Percentiles rank a stretch among this genome's conserved stretches.
phyloP scores from a whole-genome alignment of 2,329 filamentous ascomycete genomes.

The Pseudogymnoascus sp. region DNA sequence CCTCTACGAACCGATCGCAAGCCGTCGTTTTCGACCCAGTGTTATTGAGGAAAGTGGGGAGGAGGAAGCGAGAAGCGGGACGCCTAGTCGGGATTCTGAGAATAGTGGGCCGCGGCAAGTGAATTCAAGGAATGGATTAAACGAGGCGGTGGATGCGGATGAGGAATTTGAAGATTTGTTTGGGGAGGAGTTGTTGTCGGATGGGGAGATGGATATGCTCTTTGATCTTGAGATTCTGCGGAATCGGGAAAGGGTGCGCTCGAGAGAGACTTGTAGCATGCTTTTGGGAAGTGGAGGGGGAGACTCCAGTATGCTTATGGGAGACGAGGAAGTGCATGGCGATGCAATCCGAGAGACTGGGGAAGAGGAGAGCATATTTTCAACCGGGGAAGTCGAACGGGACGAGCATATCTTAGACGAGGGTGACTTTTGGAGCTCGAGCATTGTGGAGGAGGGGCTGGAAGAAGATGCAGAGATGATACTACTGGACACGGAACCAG shows the following conservation, averaged over 20 bases:
- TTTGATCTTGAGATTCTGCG: conserved; percentile 8
- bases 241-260: background rate
- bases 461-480: background rate
- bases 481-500: background rate
- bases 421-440: background rate
- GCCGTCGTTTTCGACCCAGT: conserved; percentile 11
- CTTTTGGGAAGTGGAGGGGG: background rate
- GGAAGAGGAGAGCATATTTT: background rate
- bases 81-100: background rate
- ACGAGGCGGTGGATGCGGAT: background rate
- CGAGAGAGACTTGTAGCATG: background rate
- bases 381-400: background rate
- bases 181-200: background rate
- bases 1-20: conserved; percentile 12
- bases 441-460: background rate
- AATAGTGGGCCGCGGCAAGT: background rate
- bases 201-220: conserved; percentile 8
- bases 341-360: background rate
- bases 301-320: background rate
- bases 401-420: background rate
- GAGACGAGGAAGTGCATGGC: background rate
- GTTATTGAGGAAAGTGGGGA: conserved; percentile 4
- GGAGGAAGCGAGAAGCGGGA: background rate
- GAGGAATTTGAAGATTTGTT: background rate
- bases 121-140: background rate